A percentile compares a stretch with the other conserved stretches of the same genome.
These are phyloP conservation scores for Penicillium sp. DNA, from an alignment of 2,329 filamentous ascomycete species.

Conservation along the genomic window DNA sequence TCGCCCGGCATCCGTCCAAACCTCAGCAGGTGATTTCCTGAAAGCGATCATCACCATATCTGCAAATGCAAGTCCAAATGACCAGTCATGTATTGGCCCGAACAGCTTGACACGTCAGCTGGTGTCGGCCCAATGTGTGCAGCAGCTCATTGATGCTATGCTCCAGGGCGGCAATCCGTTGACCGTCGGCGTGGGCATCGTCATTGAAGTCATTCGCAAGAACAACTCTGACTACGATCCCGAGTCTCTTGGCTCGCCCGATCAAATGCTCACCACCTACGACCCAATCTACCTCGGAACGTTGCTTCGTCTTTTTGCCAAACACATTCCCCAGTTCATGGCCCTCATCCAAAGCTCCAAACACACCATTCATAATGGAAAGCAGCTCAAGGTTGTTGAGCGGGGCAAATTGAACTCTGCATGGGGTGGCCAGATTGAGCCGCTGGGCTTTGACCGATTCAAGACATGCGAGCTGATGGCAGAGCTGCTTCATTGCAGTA, in stretches of 20 bases:
- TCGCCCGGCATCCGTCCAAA: conserved; percentile 85
- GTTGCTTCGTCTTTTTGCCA: conserved; percentile 80
- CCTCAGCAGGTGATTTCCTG: conserved; percentile 92
- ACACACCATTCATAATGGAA: conserved; percentile 55
- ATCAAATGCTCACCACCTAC: conserved; percentile 72
- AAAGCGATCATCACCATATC: conserved; percentile 99
- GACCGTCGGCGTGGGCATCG: conserved; percentile 92
- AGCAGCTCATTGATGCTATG: conserved; percentile 87
- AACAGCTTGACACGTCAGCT: conserved; percentile 95
- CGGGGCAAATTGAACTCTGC: conserved; percentile 76
- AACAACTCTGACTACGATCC: conserved; percentile 99
- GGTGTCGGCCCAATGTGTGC: conserved; percentile 78
- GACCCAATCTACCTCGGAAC: conserved; percentile 96
- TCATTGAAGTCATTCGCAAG: conserved; percentile 98
- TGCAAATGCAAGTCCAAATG: conserved; percentile 94
- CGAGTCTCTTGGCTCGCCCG: conserved; percentile 77
- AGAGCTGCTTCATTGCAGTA: conserved; percentile 93
- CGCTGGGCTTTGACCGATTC: conserved; percentile 93
- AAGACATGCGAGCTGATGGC: conserved; percentile 99
- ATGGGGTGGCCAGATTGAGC: conserved; percentile 87
- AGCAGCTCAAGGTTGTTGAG: conserved; percentile 59
- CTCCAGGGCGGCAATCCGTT: conserved; percentile 86
- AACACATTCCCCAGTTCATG: conserved; percentile 93
- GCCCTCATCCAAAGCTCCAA: conserved; percentile 73
- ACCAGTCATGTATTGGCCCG: conserved; percentile 97